Evolutionary conservation across 768 basidiomycete genomes (phyloP).

Genomic region (Cystofilobasidium ferigula): DNA sequence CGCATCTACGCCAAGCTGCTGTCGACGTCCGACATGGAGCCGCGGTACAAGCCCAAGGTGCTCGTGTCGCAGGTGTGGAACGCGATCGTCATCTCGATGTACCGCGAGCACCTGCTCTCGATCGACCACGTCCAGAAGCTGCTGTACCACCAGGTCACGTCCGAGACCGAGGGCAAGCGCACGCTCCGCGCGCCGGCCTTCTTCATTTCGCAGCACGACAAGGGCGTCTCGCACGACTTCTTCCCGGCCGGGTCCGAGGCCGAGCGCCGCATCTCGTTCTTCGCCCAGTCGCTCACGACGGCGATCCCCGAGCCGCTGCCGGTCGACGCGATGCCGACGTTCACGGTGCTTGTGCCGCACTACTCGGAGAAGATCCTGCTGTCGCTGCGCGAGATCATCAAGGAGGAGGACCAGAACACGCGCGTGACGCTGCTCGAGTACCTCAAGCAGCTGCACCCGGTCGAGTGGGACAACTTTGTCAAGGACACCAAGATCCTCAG

Average conservation of each 20-base stretch:
- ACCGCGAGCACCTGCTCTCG: slow-evolving; percentile 93
- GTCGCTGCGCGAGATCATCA: slow-evolving; percentile 93
- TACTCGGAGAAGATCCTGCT: slow-evolving; percentile 98
- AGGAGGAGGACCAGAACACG: slow-evolving; percentile 93
- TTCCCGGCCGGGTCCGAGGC: slow-evolving; percentile 93
- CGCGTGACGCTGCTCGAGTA: slow-evolving; percentile 96
- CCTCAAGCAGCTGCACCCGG: slow-evolving; percentile 90
- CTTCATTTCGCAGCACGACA: slow-evolving; percentile 92
- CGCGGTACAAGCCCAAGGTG: slow-evolving; percentile 99
- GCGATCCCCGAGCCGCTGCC: slow-evolving; percentile 82
- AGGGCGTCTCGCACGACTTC: slow-evolving; percentile 71
- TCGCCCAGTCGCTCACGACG: slow-evolving; percentile 95
- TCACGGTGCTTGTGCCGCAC: slow-evolving; percentile 95
- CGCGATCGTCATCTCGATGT: slow-evolving; percentile 99
- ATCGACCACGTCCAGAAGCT: slow-evolving; percentile 98
- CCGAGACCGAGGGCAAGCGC: slow-evolving; percentile 75
- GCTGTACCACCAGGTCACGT: slow-evolving; percentile 92
- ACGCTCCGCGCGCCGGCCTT: slow-evolving; percentile 91
- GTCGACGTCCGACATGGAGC: slow-evolving; percentile 88
- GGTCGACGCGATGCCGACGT: slow-evolving; percentile 99
- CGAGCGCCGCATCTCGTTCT: slow-evolving; percentile 95
- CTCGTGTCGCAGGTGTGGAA: slow-evolving; percentile 99
- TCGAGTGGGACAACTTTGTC: slow-evolving; percentile 99
- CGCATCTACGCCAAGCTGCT: slow-evolving; percentile 91
- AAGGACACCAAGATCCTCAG: slow-evolving; percentile 99